A percentile compares a stretch with the other conserved stretches of the same genome.
These are phyloP conservation scores for Botryobasidium botryosum DNA, from an alignment of 768 basidiomycete species.

Conservation along the genomic window DNA sequence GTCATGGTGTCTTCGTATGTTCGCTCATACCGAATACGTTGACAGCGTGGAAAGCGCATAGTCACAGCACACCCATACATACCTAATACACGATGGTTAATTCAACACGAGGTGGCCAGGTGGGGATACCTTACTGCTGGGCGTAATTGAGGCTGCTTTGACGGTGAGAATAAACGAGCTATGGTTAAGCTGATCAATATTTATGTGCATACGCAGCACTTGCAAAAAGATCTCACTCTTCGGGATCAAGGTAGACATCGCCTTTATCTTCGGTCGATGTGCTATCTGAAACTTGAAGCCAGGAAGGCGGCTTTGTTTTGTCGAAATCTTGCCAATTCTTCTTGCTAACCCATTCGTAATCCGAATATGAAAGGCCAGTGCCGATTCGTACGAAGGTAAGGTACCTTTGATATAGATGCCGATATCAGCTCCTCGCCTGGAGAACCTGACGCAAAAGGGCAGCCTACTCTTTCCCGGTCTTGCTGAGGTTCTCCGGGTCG, in stretches of 20 bases:
- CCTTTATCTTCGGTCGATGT: constrained; percentile 62
- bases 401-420: constrained; percentile 34
- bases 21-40: constrained; percentile 65
- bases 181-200: constrained; percentile 1
- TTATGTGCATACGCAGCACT: neutral
- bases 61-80: constrained; percentile 75
- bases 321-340: constrained; percentile 77
- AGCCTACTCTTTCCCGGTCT: too few relatives aligned
- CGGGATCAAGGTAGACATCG: constrained; percentile 78
- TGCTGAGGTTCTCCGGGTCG: too few relatives aligned
- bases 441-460: neutral
- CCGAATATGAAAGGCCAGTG: constrained; percentile 67
- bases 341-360: constrained; percentile 69
- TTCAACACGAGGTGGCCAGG: neutral
- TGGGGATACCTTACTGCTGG: constrained; percentile 32
- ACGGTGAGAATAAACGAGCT: constrained; percentile 90
- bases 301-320: constrained; percentile 52
- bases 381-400: constrained; percentile 81
- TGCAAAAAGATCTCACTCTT: constrained; percentile 39
- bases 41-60: constrained; percentile 85
- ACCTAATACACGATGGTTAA: constrained; percentile 27
- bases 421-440: neutral
- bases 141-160: constrained; percentile 83
- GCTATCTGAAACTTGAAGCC: constrained; percentile 35
- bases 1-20: constrained; percentile 54